Percentiles rank a stretch among this genome's conserved stretches.
phyloP scores from a whole-genome alignment of 192 early-diverging fungal genomes.

The Phycomyces nitens region DNA sequence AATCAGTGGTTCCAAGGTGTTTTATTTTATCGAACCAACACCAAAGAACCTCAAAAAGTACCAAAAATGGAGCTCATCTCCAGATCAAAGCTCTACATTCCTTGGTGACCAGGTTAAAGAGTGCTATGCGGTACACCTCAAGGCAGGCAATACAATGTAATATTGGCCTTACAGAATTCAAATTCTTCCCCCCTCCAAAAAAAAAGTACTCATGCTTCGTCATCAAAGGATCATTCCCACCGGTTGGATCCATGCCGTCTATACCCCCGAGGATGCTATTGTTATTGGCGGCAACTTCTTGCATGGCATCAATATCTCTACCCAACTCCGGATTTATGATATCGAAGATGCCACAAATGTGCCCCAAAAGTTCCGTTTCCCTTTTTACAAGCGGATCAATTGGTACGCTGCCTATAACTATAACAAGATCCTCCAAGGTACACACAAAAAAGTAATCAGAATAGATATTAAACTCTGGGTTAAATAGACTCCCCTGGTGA shows the following conservation, averaged over 20 bases:
- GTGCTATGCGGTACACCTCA: conserved; percentile 72
- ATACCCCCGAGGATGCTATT: conserved; percentile 80
- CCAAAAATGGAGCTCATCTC: conserved; percentile 84
- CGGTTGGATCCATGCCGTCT: conserved; percentile 96
- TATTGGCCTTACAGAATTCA: conserved; percentile 13
- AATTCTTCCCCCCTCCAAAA: too few relatives aligned
- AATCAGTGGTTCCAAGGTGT: conserved; percentile 78
- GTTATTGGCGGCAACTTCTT: conserved; percentile 96
- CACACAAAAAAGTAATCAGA: conserved; percentile 26
- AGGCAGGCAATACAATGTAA: conserved; percentile 84
- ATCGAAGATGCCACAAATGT: conserved; percentile 81
- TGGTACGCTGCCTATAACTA: conserved; percentile 76
- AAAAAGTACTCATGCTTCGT: too few relatives aligned
- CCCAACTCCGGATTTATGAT: conserved; percentile 69
- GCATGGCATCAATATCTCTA: conserved; percentile 68
- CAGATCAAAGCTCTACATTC: conserved; percentile 76
- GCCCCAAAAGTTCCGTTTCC: conserved; percentile 79
- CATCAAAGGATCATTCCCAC: conserved; percentile 86
- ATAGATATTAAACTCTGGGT: conserved; percentile 3
- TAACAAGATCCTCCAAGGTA: conserved; percentile 48
- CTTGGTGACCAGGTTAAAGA: conserved; percentile 81
- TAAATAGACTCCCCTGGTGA: neutral
- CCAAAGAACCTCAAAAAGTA: conserved; percentile 82
- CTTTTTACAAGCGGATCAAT: conserved; percentile 79
- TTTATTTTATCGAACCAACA: conserved; percentile 88